A percentile compares a stretch with the other conserved stretches of the same genome.
phyloP scores from a whole-genome alignment of 108 stramenopile species.

The Seminavis robusta region DNA sequence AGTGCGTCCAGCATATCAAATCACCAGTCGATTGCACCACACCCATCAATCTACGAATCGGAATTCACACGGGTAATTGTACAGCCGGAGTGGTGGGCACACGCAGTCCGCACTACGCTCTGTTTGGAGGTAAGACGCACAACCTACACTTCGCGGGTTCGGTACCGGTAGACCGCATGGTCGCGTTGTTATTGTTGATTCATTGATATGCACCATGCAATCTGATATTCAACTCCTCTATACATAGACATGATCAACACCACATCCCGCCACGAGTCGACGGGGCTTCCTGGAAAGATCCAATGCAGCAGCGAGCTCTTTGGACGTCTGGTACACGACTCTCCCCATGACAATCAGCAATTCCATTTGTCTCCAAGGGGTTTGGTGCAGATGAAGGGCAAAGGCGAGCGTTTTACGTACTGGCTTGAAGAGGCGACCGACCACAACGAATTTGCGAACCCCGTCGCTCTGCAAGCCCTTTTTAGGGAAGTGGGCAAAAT shows the following conservation, averaged over 20 bases:
- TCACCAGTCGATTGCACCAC: constrained; percentile 25
- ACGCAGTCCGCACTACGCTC: constrained; percentile 21
- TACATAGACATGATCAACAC: constrained; percentile 40
- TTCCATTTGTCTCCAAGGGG: no score
- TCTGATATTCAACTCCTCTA: no score
- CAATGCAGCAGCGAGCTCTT: no score
- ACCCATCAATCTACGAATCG: no score
- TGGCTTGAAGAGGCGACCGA: constrained; percentile 3
- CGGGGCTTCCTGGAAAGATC: constrained; percentile 14
- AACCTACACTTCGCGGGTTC: no score
- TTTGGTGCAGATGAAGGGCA: constrained; percentile 9
- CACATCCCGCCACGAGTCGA: constrained; percentile 18
- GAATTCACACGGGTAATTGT: constrained; percentile 35
- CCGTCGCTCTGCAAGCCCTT: not conserved
- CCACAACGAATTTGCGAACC: not conserved
- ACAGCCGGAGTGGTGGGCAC: constrained; percentile 33
- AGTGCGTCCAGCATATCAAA: constrained; percentile 23
- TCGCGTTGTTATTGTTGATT: no score
- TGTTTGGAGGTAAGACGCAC: constrained; percentile 36
- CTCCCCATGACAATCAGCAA: no score
- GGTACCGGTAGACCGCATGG: no score
- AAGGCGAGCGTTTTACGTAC: constrained; percentile 10
- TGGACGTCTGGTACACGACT: no score
- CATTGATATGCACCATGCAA: no score
- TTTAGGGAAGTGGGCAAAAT: not conserved